Evolutionary conservation across 768 basidiomycete species (phyloP).

Genomic region (Mycena vulgaris): DNA sequence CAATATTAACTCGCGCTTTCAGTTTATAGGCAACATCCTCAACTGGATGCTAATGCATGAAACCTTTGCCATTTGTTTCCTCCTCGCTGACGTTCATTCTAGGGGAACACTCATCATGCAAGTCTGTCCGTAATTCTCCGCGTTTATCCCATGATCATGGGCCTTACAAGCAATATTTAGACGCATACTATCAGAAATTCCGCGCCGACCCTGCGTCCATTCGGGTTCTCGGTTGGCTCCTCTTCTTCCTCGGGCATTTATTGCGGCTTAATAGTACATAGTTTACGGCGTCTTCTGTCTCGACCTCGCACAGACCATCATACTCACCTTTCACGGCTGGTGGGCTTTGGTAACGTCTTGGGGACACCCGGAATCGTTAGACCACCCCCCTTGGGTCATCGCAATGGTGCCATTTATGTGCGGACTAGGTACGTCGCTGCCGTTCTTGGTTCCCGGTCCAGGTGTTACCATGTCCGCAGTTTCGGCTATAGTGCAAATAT

Average conservation of each 20-base stretch:
- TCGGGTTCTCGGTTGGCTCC: background rate
- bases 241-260: background rate
- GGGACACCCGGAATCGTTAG: background rate
- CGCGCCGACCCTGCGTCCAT: background rate
- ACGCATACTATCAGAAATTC: slow-evolving; percentile 6
- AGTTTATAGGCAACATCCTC: background rate
- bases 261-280: background rate
- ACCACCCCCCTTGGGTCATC: background rate
- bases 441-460: too few relatives aligned
- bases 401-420: slow-evolving; percentile 6
- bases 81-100: too few relatives aligned
- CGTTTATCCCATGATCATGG: too few relatives aligned
- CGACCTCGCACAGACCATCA: background rate
- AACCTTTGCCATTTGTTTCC: too few relatives aligned
- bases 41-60: background rate
- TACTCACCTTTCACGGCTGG: slow-evolving; percentile 2
- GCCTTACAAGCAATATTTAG: too few relatives aligned
- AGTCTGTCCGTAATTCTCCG: background rate
- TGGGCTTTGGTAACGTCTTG: background rate
- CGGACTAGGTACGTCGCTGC: background rate
- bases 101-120: background rate
- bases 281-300: background rate
- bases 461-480: background rate
- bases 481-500: background rate
- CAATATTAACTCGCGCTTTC: too few relatives aligned